Conservation (phyloP, 306 rosid species). For the Cucurbita maxima region DNA sequence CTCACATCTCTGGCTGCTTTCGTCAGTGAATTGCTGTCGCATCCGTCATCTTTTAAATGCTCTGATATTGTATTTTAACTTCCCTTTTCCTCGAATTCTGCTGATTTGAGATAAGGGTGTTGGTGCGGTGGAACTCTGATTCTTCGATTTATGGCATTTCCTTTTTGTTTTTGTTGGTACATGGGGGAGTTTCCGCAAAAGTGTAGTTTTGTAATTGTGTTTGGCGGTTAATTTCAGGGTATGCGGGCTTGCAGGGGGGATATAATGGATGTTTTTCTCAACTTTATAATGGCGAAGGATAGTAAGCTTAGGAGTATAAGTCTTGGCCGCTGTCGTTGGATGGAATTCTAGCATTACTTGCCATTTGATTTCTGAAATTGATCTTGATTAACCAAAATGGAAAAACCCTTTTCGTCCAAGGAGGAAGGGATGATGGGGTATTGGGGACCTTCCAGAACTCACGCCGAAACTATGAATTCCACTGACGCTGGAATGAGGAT, state of each 20-base stretch:
- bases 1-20: neutral
- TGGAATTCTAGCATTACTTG: slow-evolving; percentile 7
- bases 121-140: neutral
- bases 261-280: slow-evolving; percentile 3
- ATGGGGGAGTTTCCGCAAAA: neutral
- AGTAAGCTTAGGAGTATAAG: neutral
- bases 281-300: slow-evolving; percentile 7
- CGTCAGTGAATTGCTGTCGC: neutral
- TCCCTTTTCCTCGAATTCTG: neutral
- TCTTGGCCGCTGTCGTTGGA: slow-evolving; percentile 6
- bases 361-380: slow-evolving; percentile 1
- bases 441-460: slow-evolving; percentile 32
- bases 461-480: slow-evolving; percentile 25
- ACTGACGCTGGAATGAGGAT: slow-evolving; percentile 27
- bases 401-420: slow-evolving; percentile 26
- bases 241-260: neutral
- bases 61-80: neutral
- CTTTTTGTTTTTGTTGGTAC: neutral
- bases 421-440: slow-evolving; percentile 27
- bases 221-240: neutral
- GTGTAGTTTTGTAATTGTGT: neutral
- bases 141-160: neutral
- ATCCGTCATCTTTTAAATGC: neutral
- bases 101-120: neutral
- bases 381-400: slow-evolving; percentile 25